Conservation (phyloP, 2,329 filamentous ascomycete species). For the Sporothrix curviconia region DNA sequence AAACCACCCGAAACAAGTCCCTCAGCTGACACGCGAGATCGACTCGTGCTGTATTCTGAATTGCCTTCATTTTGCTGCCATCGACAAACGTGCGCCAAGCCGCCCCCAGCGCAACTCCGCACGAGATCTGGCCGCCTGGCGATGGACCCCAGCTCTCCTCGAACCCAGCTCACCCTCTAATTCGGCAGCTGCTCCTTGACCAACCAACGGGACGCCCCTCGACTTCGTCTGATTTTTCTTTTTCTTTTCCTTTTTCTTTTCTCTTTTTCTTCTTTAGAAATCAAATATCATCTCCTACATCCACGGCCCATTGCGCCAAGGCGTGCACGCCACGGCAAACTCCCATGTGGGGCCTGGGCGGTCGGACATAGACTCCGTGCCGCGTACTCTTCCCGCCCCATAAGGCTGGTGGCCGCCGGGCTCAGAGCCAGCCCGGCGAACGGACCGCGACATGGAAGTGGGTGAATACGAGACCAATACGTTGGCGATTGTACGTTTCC, state of each 20-base stretch:
- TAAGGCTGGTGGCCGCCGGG: conserved; percentile 15
- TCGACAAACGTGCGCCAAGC: background rate
- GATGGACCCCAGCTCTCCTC: conserved; percentile 31
- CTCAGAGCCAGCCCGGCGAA: conserved; percentile 21
- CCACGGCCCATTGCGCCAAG: background rate
- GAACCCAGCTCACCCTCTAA: background rate
- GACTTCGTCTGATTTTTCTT: no score
- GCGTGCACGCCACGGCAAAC: background rate
- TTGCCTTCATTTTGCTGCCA: background rate
- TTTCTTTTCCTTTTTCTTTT: no score
- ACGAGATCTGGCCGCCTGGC: conserved; percentile 24
- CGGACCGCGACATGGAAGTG: conserved; percentile 50
- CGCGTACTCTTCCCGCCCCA: conserved; percentile 8
- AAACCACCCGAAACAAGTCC: background rate
- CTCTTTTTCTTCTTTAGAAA: background rate
- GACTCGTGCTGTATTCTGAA: no score
- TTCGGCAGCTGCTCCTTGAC: background rate
- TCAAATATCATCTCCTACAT: background rate
- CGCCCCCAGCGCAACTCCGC: background rate
- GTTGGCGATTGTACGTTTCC: conserved; percentile 46
- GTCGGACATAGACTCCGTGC: conserved; percentile 1
- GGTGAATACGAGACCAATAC: conserved; percentile 58
- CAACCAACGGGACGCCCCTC: background rate
- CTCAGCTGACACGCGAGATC: no score
- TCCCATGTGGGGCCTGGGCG: conserved; percentile 7